Percentiles rank a stretch among this genome's conserved stretches.
phyloP scores from a whole-genome alignment of 345 rosid species.

The Syzygium oleosum region DNA sequence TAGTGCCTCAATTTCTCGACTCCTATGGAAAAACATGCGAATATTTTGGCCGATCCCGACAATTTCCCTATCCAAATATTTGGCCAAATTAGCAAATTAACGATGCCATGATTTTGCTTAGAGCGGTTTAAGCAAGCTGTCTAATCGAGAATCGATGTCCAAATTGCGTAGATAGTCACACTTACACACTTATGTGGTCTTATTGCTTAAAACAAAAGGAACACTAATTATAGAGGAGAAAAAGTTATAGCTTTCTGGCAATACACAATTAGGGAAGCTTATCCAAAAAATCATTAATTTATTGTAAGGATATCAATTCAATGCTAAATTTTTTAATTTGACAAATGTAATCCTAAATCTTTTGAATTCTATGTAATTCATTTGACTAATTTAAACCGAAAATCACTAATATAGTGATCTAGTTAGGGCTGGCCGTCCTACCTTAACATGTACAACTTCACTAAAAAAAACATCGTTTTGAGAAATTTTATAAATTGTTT shows the following conservation, averaged over 20 bases:
- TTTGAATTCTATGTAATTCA: background rate
- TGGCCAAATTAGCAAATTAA: background rate
- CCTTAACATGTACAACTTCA: background rate
- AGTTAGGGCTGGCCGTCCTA: fast-evolving
- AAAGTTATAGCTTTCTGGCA: background rate
- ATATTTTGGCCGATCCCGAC: background rate
- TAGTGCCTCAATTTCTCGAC: background rate
- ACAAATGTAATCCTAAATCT: background rate
- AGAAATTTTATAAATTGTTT: background rate
- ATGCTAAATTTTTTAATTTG: background rate
- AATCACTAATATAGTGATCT: background rate
- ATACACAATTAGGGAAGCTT: background rate
- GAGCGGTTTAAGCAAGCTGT: background rate
- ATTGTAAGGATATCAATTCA: fast-evolving
- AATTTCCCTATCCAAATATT: background rate
- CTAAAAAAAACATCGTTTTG: fast-evolving
- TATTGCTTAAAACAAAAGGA: background rate
- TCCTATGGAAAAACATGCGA: no score
- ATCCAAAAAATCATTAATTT: background rate
- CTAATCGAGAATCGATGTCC: background rate
- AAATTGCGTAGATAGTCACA: no score
- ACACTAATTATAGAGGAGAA: background rate
- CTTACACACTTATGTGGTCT: background rate
- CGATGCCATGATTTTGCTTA: background rate
- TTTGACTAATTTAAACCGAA: fast-evolving